Conservation (phyloP, 2,329 filamentous ascomycete genomes). For the Cercospora zeae-maydis region DNA sequence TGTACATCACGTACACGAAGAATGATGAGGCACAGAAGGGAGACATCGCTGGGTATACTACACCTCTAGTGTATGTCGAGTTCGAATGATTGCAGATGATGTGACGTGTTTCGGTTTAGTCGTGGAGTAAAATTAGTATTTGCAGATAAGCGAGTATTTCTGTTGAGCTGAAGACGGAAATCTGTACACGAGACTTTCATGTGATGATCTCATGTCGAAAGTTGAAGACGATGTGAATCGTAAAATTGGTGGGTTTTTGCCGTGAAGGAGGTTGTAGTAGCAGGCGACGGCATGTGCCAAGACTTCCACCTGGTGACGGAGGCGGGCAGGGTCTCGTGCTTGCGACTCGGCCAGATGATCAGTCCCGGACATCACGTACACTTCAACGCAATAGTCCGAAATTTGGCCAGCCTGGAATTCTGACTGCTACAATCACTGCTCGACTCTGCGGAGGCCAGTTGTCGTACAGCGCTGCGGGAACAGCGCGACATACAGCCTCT, state of each 20-base stretch:
- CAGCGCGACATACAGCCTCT: not conserved
- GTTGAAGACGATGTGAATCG: not conserved
- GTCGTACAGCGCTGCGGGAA: not conserved
- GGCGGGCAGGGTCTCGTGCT: constrained; percentile 1
- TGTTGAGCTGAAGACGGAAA: not conserved
- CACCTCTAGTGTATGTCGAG: constrained; percentile 20
- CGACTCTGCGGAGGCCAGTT: not conserved
- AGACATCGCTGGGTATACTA: constrained; percentile 16
- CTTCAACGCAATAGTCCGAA: not conserved
- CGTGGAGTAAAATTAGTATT: not conserved
- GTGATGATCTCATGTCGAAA: not conserved
- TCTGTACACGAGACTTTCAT: not conserved
- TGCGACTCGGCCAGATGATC: constrained; percentile 3
- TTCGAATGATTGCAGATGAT: constrained; percentile 10
- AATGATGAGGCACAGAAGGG: constrained; percentile 14
- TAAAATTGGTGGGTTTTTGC: not conserved
- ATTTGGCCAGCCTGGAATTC: not conserved
- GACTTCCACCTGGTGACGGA: not conserved
- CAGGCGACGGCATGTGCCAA: not conserved
- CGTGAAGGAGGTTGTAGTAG: not conserved
- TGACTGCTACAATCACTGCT: not conserved
- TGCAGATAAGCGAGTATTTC: not conserved
- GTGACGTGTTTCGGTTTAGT: not conserved
- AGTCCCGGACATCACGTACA: not conserved
- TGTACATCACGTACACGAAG: constrained; percentile 23